Evolutionary conservation across 1,139 yeast genomes (phyloP).

Genomic region (Scheffersomyces quercinus): DNA sequence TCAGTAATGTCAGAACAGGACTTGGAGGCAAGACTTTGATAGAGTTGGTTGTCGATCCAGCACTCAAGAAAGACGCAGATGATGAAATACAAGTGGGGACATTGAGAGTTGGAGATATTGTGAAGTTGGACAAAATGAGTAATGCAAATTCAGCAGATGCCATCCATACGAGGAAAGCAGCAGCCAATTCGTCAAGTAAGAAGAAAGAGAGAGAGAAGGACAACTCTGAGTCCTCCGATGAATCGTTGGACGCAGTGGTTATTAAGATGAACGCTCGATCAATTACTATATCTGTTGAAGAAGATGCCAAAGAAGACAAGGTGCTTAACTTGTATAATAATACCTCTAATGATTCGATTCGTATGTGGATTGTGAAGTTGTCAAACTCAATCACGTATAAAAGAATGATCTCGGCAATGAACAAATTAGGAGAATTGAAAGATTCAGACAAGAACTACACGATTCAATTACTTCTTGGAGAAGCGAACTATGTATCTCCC

Average conservation of each 20-base stretch:
- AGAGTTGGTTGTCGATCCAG: slow-evolving; percentile 66
- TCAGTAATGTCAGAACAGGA: slow-evolving; percentile 69
- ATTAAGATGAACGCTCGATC: slow-evolving; percentile 45
- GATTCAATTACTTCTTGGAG: slow-evolving; percentile 48
- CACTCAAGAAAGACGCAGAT: slow-evolving; percentile 37
- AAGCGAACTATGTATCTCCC: slow-evolving; percentile 27
- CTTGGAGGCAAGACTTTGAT: slow-evolving; percentile 75
- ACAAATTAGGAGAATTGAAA: slow-evolving; percentile 56
- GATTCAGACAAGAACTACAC: slow-evolving; percentile 34
- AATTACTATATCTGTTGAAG: slow-evolving; percentile 60
- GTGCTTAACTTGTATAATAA: slow-evolving; percentile 46
- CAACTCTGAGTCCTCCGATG: slow-evolving; percentile 21
- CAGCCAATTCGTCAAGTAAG: slow-evolving; percentile 23
- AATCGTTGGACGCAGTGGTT: slow-evolving; percentile 59
- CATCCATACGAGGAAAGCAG: slow-evolving; percentile 15
- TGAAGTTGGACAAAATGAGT: slow-evolving; percentile 46
- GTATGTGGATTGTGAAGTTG: slow-evolving; percentile 66
- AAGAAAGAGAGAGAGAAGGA: slow-evolving; percentile 19
- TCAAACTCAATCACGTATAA: slow-evolving; percentile 70
- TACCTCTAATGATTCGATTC: slow-evolving; percentile 32
- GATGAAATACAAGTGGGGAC: slow-evolving; percentile 52
- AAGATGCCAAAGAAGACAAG: slow-evolving; percentile 52
- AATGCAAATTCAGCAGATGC: slow-evolving; percentile 15
- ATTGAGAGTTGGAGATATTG: slow-evolving; percentile 79
- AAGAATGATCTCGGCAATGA: slow-evolving; percentile 79